Percentiles rank a stretch among this genome's conserved stretches.
phyloP scores from a whole-genome alignment of 805 yeast genomes.

The Ogataea naganishii region DNA sequence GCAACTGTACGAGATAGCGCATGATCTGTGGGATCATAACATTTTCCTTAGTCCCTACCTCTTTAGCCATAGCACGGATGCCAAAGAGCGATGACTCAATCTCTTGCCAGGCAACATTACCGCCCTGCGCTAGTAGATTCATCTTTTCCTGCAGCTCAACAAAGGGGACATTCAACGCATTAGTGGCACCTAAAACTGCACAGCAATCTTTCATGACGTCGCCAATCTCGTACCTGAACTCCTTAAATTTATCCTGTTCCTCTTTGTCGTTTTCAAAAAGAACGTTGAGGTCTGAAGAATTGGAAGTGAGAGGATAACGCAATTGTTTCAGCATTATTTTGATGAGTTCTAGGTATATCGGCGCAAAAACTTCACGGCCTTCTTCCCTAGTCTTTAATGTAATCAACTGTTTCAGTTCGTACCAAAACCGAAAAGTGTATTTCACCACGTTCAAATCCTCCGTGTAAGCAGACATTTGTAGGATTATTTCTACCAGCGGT shows the following conservation, averaged over 20 bases:
- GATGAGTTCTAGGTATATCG: constrained; percentile 50
- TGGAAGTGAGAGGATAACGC: constrained; percentile 51
- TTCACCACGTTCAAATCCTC: constrained; percentile 84
- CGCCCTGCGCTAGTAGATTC: constrained; percentile 24
- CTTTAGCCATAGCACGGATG: constrained; percentile 91
- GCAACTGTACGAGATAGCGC: constrained; percentile 59
- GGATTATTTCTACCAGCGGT: constrained; percentile 63
- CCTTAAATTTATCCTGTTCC: constrained; percentile 86
- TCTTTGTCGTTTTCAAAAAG: constrained; percentile 64
- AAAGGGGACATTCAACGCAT: constrained; percentile 66
- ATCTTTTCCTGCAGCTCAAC: constrained; percentile 38
- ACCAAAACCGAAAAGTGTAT: constrained; percentile 92
- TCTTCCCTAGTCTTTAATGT: constrained; percentile 48
- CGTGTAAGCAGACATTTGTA: constrained; percentile 63
- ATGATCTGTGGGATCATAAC: constrained; percentile 69
- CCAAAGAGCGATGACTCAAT: constrained; percentile 87
- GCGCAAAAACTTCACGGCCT: constrained; percentile 41
- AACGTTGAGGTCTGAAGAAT: constrained; percentile 28
- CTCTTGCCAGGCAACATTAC: constrained; percentile 62
- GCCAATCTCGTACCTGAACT: constrained; percentile 94
- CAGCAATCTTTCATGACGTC: constrained; percentile 96
- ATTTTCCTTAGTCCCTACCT: constrained; percentile 57
- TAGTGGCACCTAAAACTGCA: constrained; percentile 72
- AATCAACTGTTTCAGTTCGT: constrained; percentile 63
- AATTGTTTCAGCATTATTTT: constrained; percentile 59